These are phyloP conservation scores for Tuber umbilicatum DNA, from an alignment of 495 filamentous ascomycete genomes.

Conservation along the genomic window DNA sequence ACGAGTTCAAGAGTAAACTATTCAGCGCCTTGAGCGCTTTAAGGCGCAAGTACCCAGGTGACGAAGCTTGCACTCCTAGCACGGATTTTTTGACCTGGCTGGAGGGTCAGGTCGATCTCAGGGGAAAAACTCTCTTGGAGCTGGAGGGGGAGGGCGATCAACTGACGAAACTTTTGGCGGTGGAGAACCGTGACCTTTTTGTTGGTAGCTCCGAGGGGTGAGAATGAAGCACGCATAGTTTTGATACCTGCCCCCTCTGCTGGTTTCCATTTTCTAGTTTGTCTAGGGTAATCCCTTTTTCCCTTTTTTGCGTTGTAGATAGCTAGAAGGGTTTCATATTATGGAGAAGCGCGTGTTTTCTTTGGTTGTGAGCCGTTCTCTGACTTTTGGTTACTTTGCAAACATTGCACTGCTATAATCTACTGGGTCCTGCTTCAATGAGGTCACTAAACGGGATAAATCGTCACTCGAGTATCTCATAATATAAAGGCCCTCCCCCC, in stretches of 20 bases:
- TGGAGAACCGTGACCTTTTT: slow-evolving; percentile 25
- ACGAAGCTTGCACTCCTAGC: slow-evolving; percentile 22
- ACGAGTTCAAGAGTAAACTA: slow-evolving; percentile 26
- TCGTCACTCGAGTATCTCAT: background rate
- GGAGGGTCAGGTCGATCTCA: slow-evolving; percentile 18
- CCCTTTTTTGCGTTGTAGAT: background rate
- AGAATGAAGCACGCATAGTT: background rate
- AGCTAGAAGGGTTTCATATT: background rate
- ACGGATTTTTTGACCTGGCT: slow-evolving; percentile 29
- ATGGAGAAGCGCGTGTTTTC: background rate
- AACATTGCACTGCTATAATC: background rate
- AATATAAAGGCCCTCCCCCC: background rate
- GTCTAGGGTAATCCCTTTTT: background rate
- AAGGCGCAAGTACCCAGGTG: slow-evolving; percentile 26
- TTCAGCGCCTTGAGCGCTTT: slow-evolving; percentile 34
- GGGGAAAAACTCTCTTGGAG: slow-evolving; percentile 30
- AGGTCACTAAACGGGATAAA: background rate
- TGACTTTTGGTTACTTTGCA: background rate
- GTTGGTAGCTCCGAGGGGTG: slow-evolving; percentile 1
- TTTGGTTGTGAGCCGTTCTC: background rate
- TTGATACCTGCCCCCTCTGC: background rate
- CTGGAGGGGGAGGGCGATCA: slow-evolving; percentile 45
- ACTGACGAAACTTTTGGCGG: slow-evolving; percentile 23
- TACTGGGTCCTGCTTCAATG: background rate
- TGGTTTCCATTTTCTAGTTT: background rate